Evolutionary conservation across 2,329 filamentous ascomycete genomes (phyloP).

Genomic region (Colletotrichum destructivum): DNA sequence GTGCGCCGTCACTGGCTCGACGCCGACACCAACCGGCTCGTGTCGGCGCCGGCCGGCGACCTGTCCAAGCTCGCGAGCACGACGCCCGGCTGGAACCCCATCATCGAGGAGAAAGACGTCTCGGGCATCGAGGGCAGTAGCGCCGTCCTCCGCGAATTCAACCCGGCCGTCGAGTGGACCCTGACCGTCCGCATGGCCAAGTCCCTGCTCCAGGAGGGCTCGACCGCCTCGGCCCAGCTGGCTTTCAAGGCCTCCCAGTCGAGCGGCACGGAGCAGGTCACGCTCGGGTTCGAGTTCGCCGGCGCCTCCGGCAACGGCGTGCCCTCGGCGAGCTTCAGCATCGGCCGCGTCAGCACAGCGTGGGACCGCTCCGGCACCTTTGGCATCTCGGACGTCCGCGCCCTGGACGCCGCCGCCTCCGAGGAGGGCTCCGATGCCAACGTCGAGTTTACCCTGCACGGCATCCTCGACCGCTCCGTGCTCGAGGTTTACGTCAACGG

Average conservation of each 20-base stretch:
- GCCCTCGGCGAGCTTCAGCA: constrained; percentile 46
- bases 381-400: constrained; percentile 28
- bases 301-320: constrained; percentile 43
- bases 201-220: constrained; percentile 35
- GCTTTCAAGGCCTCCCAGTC: constrained; percentile 49
- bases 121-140: constrained; percentile 33
- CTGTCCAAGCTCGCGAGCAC: constrained; percentile 33
- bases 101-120: constrained; percentile 35
- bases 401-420: constrained; percentile 16
- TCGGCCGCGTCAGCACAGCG: constrained; percentile 48
- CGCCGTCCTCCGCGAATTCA: constrained; percentile 38
- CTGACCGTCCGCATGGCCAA: constrained; percentile 41
- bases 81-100: constrained; percentile 42
- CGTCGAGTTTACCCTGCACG: constrained; percentile 53
- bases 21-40: constrained; percentile 33
- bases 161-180: constrained; percentile 42
- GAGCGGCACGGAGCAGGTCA: constrained; percentile 25
- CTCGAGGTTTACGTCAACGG: constrained; percentile 54
- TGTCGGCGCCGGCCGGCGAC: constrained; percentile 40
- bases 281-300: constrained; percentile 47
- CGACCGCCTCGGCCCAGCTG: constrained; percentile 45
- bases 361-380: constrained; percentile 37
- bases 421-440: constrained; percentile 47
- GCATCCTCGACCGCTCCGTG: constrained; percentile 54
- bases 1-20: constrained; percentile 43